Evolutionary conservation across 208 protist species (phyloP), one percentile per base, ranked within the genome.

Genomic region (Trypanosoma cruzi): DNA sequence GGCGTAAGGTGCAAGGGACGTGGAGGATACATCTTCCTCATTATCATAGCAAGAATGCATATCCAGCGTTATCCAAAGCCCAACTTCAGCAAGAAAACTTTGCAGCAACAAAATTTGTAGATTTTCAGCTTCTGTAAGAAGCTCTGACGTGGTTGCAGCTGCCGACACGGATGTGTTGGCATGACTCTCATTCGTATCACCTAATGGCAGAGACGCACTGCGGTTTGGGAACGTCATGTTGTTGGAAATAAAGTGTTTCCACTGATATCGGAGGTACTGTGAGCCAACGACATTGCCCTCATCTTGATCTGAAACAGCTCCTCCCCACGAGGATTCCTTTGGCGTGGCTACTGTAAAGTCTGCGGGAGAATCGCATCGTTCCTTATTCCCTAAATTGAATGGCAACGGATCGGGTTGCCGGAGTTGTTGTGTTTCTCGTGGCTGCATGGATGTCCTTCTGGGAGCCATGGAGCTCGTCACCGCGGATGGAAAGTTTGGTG

Each of bases 31-130:
- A 46, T 77, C 71, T 22, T 77, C 71, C 40, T 77, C 71, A 56
- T 70, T 71, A 40, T 77, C 71, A 48, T 67, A 77, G 50, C 71
- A 77, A 29, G 37, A 66, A 10, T 50, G 63, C 66, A 69, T 54
- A 14, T 31, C 5, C 22, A 79, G 29, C 26, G 61, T 22, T 31
- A 73, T 44, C 7, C 22, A 10, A 44, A 79, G 20, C 34, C 73
- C 73, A 37, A 79, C n/a, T 50, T 79, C 66, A 4, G 66, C 58
- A 37, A 79, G 50, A 55, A 73, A 26, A 29, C 40, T 10, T 44
- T 73, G 42, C 20, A 79, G 16, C 11, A 79, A 28, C 0, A 54
- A 48, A 34, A 79, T 31, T 20, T 68, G 53, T 24, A 79, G 13
- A 36, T 37, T 59, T 64, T 79, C 73, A 49, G 18, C 31, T 18